Percentiles rank a stretch among this genome's conserved stretches.
Conservation (phyloP, 495 filamentous ascomycete species). For the Penicillium desertorum region DNA sequence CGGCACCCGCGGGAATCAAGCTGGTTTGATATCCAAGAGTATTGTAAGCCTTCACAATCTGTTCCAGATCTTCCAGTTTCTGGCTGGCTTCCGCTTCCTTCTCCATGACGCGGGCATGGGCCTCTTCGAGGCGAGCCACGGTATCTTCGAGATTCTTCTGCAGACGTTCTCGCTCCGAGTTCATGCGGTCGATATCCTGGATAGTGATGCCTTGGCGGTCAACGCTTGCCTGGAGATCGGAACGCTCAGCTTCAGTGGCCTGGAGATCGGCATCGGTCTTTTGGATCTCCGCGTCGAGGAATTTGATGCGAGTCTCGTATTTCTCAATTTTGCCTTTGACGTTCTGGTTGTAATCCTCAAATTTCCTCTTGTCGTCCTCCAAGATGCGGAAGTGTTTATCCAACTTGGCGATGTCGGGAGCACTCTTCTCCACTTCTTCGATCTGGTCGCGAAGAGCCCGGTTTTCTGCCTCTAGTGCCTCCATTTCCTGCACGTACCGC, state of each 20-base stretch:
- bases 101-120: slow-evolving; percentile 75
- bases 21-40: slow-evolving; percentile 89
- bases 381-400: slow-evolving; percentile 83
- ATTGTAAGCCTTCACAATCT: slow-evolving; percentile 84
- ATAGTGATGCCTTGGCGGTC: slow-evolving; percentile 92
- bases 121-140: slow-evolving; percentile 70
- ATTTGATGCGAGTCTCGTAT: slow-evolving; percentile 70
- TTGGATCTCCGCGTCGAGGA: slow-evolving; percentile 75
- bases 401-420: slow-evolving; percentile 75
- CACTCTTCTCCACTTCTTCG: slow-evolving; percentile 80
- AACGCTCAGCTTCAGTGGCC: slow-evolving; percentile 75
- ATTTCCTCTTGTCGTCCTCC: slow-evolving; percentile 87
- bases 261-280: slow-evolving; percentile 75
- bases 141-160: slow-evolving; percentile 80
- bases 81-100: slow-evolving; percentile 79
- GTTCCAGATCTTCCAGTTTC: slow-evolving; percentile 86
- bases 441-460: slow-evolving; percentile 75
- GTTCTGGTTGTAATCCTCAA: slow-evolving; percentile 82
- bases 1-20: slow-evolving; percentile 77
- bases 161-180: slow-evolving; percentile 85
- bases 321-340: slow-evolving; percentile 80
- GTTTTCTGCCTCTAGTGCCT: slow-evolving; percentile 81
- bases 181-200: slow-evolving; percentile 98
- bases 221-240: slow-evolving; percentile 76
- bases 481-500: slow-evolving; percentile 75